Base-by-base conservation (phyloP, 2,329 filamentous ascomycete genomes). In the Pyrenophora teres region DNA sequence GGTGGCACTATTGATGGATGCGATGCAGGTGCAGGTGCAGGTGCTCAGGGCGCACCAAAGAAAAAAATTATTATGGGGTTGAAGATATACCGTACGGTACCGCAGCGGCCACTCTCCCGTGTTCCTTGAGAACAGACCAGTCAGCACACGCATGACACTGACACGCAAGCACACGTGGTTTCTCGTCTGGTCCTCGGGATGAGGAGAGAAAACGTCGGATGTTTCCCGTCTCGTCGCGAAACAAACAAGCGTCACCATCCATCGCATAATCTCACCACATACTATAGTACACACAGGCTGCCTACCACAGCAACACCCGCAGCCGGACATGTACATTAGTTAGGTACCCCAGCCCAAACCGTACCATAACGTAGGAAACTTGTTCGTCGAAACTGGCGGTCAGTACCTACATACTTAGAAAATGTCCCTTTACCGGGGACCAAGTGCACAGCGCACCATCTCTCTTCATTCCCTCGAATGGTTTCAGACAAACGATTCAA, bases 401-500 rank as follows among this genome's bases (percentile, higher is more conserved):
- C 43, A 35, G 38, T 40, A 15, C 15, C 15, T 15, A 15, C 15
- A 15, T 15, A 15, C 15, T 15, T 15, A 38, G 37, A 27, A 21
- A 21, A 21, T 3, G 19, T 3, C 19, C 19, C 19, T 21, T 21
- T 21, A 21, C 19, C 19, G 19, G 19, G 19, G 19, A 3, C 19
- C 19, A 21, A 21, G 3, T 21, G 19, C 5, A 21, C 19, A 21
- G 2, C 19, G 5, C 19, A 5, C 19, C 19, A 21, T 5, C 19
- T 21, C 19, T 21, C 5, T n/a, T 23, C 37, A 23, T 30, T 25
- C 39, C 35, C 32, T 47, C 18, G n/a, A 47, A n/a, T 15, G 16
- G 49, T 51, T 51, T 50, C 48, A 46, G 31, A 35, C 49, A 42
- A 40, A 51, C 39, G 39, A 33, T 21, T 5, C 16, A 19, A 33